Base-by-base conservation (phyloP, 1,284 basidiomycete genomes). In the Fomes fomentarius region DNA sequence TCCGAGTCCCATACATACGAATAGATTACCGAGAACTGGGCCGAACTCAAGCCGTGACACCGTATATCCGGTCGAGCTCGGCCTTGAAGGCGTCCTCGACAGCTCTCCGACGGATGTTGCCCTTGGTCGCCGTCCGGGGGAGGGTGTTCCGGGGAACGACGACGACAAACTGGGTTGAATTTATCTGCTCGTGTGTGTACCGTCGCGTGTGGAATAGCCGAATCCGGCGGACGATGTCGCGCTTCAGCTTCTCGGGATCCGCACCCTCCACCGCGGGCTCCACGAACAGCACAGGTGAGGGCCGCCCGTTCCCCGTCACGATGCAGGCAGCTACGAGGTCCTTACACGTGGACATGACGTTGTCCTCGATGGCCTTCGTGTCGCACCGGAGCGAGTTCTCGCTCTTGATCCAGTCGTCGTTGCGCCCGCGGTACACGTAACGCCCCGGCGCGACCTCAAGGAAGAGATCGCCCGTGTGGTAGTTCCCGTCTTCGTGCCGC, bases 351-450 rank as follows among this genome's bases (percentile, higher is more conserved):
- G 71, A 66, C 37, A 79, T 78, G 37, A 84, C 74, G 63, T 88
- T 85, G 59, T 89, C 87, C 68, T 89, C 87, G 57, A 90, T 88
- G 15, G 87, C 79, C 78, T 84, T 88, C 41, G 87, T 88, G 63
- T 90, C 86, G 63, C 87, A 89, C 34, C 85, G 79, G 55, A 88
- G 71, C 61, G 87, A 85, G 67, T 80, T 87, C 64, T 87, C 83
- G 38, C 82, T 85, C 72, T 89, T 89, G 67, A 90, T 89, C 87
- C 87, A 90, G 67, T 90, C 87, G 58, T 89, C 87, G 58, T 88
- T 81, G 38, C 87, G 78, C 15, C 87, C 87, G 44, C 84, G 78
- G 64, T 81, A 87, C 26, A 82, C 66, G 67, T 84, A 90, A 56
- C 70, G 71, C 0, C 84, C 83, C 1, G 80, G 75, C 1, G 71